Evolutionary conservation across 768 basidiomycete genomes (phyloP), one percentile per base, ranked within the genome.

Genomic region (Leccinum fibrillosum): DNA sequence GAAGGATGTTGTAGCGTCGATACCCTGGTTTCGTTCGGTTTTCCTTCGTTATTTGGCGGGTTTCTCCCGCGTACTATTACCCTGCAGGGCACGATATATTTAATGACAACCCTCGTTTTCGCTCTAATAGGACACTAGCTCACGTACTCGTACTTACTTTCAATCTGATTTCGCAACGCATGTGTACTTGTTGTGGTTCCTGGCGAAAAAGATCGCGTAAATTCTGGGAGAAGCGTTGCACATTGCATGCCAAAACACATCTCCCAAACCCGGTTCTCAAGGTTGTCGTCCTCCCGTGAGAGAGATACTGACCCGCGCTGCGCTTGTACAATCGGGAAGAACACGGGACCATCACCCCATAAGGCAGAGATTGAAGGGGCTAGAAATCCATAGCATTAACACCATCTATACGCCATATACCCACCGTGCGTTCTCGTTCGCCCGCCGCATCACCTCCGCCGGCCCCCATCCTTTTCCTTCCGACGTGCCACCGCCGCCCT

Each of bases 391-490:
- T 11, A 47, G 59, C 47, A 53, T 58, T 19, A 10, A 11, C n/a
- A 42, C n/a, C 39, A 47, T 15, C 13, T 47, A 25, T 25, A 71
- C 55, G 8, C 86, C 82, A 69, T 93, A 92, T 59, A 91, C 75
- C 47, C 53, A 71, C 49, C 72, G 64, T 3, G 90, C 88, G 63
- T 90, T 92, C 68, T 83, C 80, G 62, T 85, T 80, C 0, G 85
- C 84, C 12, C 80, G 79, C 32, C 63, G 68, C 81, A 92, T 80
- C 3, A 92, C 82, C 25, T 75, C 72, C 53, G 81, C 82, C 0
- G 83, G 73, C 26, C 26, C 26, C 26, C 26, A 26, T 26, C 26
- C 26, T 25, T 25, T 25, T 25, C 23, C 23, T 25, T 25, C 23
- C 23, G 23, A 25, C 23, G 23, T 25, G 23, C 23, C 23, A 25